Evolutionary conservation across 495 filamentous ascomycete genomes (phyloP).

Genomic region (Cercophora newfieldiana): DNA sequence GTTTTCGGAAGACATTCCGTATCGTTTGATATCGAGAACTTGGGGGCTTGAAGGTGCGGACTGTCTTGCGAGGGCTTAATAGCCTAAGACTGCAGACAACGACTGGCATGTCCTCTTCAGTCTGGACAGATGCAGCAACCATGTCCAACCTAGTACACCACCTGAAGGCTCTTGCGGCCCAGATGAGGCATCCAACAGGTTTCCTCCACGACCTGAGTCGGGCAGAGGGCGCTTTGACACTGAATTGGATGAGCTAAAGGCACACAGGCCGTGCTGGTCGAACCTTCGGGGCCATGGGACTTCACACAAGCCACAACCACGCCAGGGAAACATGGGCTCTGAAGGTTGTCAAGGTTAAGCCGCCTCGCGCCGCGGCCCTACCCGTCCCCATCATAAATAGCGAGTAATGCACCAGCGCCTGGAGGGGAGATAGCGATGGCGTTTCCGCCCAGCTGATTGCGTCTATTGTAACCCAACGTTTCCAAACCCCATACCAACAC

Average conservation of each 20-base stretch:
- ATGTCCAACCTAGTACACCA: not conserved
- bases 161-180: not conserved
- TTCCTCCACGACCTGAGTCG: not conserved
- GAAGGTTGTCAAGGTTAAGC: no score
- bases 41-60: not conserved
- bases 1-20: not conserved
- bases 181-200: not conserved
- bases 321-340: not conserved
- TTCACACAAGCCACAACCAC: not conserved
- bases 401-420: not conserved
- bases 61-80: not conserved
- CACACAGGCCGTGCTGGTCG: not conserved
- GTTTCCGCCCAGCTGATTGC: not conserved
- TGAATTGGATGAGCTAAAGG: not conserved
- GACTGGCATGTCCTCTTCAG: not conserved
- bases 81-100: not conserved
- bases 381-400: no score
- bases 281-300: not conserved
- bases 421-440: no score
- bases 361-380: no score
- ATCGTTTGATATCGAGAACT: not conserved
- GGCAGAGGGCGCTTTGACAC: not conserved
- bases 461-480: not conserved
- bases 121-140: constrained; percentile 19
- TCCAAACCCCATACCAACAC: not conserved